Conservation (phyloP, 1,139 yeast species). For the Sugiyamaella grinbergsii region DNA sequence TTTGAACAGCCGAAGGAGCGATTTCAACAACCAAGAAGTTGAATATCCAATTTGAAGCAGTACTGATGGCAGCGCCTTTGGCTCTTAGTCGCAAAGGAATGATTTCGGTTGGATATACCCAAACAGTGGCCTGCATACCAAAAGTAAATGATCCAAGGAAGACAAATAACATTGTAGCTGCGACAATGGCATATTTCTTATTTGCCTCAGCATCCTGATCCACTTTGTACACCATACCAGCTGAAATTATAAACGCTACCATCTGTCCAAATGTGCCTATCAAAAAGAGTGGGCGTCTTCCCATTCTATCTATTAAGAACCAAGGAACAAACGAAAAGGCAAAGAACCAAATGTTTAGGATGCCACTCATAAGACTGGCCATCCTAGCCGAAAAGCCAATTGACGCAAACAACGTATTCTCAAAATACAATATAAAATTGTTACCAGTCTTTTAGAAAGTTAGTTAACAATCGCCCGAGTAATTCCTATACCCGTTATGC, state of each 20-base stretch:
- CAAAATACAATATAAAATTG: constrained; percentile 55
- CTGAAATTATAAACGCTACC: constrained; percentile 21
- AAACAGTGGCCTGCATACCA: constrained; percentile 29
- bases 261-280: constrained; percentile 47
- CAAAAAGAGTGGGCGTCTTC: constrained; percentile 54
- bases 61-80: constrained; percentile 52
- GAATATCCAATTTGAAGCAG: constrained; percentile 52
- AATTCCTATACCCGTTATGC: background rate
- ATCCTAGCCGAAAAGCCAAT: constrained; percentile 54
- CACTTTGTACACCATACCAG: constrained; percentile 26
- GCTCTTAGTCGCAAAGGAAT: constrained; percentile 63
- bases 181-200: constrained; percentile 16
- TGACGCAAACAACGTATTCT: constrained; percentile 48
- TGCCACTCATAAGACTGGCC: constrained; percentile 57
- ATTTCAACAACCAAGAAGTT: constrained; percentile 48
- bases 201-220: constrained; percentile 13
- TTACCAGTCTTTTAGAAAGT: constrained; percentile 53
- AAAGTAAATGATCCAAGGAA: constrained; percentile 34
- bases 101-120: constrained; percentile 61
- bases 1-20: constrained; percentile 45
- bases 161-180: constrained; percentile 30
- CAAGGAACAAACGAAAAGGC: constrained; percentile 41
- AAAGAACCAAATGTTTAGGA: constrained; percentile 50
- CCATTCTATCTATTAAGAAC: constrained; percentile 51
- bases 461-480: too few species aligned